Evolutionary conservation across 2,329 filamentous ascomycete genomes (phyloP).

Genomic region (Aspergillus flavus): DNA sequence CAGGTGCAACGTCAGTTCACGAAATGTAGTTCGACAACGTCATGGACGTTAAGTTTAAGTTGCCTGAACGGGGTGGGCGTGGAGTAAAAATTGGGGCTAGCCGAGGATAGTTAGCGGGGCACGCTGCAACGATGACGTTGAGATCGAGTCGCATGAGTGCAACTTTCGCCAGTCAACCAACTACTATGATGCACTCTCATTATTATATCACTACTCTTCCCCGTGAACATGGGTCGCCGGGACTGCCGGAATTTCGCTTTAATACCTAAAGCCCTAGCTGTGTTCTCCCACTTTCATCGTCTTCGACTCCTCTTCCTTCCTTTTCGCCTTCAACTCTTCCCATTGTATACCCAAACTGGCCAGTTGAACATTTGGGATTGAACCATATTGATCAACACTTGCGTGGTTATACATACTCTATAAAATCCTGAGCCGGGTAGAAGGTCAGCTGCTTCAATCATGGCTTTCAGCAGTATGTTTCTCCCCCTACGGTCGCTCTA

Average conservation of each 20-base stretch:
- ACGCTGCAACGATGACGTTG: slow-evolving; percentile 38
- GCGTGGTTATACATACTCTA: not conserved
- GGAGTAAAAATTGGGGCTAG: slow-evolving; percentile 22
- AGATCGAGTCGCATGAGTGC: slow-evolving; percentile 21
- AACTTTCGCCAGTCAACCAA: not conserved
- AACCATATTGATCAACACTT: no score
- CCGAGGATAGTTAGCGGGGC: slow-evolving; percentile 24
- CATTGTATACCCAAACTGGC: not conserved
- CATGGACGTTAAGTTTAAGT: slow-evolving; percentile 28
- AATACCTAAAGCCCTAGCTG: slow-evolving; percentile 16
- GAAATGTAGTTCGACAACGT: slow-evolving; percentile 27
- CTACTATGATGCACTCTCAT: slow-evolving; percentile 22
- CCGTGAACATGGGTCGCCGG: slow-evolving; percentile 18
- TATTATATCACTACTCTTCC: slow-evolving; percentile 31
- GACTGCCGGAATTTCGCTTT: slow-evolving; percentile 24
- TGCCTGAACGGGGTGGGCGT: slow-evolving; percentile 22
- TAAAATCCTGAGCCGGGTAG: not conserved
- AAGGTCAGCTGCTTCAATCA: slow-evolving; percentile 11
- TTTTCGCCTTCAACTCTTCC: not conserved
- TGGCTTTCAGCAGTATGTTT: slow-evolving; percentile 38
- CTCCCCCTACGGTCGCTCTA: not conserved
- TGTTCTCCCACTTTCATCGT: slow-evolving; percentile 5
- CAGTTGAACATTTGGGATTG: not conserved
- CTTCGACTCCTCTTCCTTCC: not conserved
- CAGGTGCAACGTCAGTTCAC: slow-evolving; percentile 32